Conservation (phyloP, 176 grass and related monocot species). For the Eragrostis curvula region DNA sequence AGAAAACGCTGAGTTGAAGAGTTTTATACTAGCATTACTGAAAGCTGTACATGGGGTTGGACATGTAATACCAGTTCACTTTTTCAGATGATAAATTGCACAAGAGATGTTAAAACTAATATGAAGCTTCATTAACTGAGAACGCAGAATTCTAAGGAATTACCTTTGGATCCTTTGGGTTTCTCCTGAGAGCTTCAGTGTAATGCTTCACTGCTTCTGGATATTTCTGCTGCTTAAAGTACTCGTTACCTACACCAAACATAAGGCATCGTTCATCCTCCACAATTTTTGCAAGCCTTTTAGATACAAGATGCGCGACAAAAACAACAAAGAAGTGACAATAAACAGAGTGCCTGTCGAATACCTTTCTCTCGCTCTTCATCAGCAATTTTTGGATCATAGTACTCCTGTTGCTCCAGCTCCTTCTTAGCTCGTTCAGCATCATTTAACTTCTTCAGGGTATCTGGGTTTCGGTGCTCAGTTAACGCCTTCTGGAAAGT, state of each 20-base stretch:
- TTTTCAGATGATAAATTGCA: neutral
- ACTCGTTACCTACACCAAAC: slow-evolving; percentile 73
- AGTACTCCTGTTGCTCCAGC: slow-evolving; percentile 92
- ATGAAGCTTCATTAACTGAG: neutral
- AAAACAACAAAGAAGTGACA: slow-evolving; percentile 27
- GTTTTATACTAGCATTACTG: neutral
- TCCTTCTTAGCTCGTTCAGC: slow-evolving; percentile 95
- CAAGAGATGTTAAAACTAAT: neutral
- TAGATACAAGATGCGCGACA: neutral
- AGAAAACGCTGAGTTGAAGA: neutral
- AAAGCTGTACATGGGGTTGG: neutral
- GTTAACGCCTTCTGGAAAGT: slow-evolving; percentile 95
- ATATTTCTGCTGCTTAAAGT: slow-evolving; percentile 94
- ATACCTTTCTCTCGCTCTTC: slow-evolving; percentile 98
- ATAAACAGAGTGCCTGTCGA: neutral
- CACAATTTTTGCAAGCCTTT: neutral
- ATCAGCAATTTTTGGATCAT: slow-evolving; percentile 80
- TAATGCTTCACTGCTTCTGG: slow-evolving; percentile 95
- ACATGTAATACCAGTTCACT: neutral
- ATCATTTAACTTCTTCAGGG: slow-evolving; percentile 89
- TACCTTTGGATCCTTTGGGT: slow-evolving; percentile 75
- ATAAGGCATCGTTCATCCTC: neutral
- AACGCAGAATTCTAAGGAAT: neutral
- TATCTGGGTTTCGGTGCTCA: slow-evolving; percentile 94
- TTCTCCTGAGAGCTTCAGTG: slow-evolving; percentile 93